phyloP scores from a whole-genome alignment of 1,139 yeast genomes.

The Diutina rugosa region DNA sequence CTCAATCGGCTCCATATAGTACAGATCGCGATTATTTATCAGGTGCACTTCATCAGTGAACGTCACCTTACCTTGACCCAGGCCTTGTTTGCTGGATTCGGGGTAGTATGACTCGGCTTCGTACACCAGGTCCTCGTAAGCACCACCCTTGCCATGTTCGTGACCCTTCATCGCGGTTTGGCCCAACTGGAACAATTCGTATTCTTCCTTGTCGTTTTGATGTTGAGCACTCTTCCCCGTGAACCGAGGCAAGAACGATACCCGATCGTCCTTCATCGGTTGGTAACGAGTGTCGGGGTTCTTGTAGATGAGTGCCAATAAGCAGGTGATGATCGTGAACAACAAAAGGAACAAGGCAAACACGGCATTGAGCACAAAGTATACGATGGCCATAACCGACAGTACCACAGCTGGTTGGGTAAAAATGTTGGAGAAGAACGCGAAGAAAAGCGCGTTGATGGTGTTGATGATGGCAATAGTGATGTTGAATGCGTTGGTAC shows the following conservation, averaged over 20 bases:
- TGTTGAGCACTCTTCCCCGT: slow-evolving; percentile 35
- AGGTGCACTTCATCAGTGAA: background rate
- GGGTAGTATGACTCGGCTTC: background rate
- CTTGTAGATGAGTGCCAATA: slow-evolving; percentile 70
- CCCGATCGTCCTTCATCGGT: slow-evolving; percentile 95
- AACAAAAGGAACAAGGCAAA: slow-evolving; percentile 74
- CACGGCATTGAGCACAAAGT: slow-evolving; percentile 79
- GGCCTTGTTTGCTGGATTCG: background rate
- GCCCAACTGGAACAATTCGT: slow-evolving; percentile 81
- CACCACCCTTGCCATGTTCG: slow-evolving; percentile 15
- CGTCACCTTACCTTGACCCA: background rate
- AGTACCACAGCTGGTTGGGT: slow-evolving; percentile 78
- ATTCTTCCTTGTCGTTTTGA: slow-evolving; percentile 38
- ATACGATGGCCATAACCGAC: slow-evolving; percentile 87
- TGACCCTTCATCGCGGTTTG: slow-evolving; percentile 80
- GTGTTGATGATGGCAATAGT: slow-evolving; percentile 69
- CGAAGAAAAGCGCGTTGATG: slow-evolving; percentile 71
- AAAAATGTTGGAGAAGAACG: slow-evolving; percentile 81
- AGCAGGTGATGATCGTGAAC: slow-evolving; percentile 79
- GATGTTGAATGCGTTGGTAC: slow-evolving; percentile 86
- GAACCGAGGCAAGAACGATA: slow-evolving; percentile 61
- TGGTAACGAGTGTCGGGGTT: slow-evolving; percentile 94
- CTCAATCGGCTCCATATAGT: slow-evolving; percentile 2
- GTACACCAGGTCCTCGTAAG: background rate
- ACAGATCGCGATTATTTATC: background rate